A percentile compares a stretch with the other conserved stretches of the same genome.
phyloP scores from a whole-genome alignment of 345 rosid genomes.

The Syzygium jambos region DNA sequence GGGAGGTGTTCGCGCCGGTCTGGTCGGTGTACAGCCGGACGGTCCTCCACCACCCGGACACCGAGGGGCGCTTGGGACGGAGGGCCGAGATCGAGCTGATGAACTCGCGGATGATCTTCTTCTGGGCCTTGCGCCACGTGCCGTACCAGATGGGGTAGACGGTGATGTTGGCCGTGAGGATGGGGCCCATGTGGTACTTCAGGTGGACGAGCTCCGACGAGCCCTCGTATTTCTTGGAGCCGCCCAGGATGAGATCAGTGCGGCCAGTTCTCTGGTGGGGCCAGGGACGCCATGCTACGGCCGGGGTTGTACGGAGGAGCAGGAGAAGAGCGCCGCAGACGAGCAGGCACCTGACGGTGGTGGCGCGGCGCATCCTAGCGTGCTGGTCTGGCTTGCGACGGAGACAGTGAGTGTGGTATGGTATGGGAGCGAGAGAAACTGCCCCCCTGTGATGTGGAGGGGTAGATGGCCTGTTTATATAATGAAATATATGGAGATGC shows the following conservation, averaged over 20 bases:
- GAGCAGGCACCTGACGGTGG: constrained; percentile 31
- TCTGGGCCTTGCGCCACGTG: constrained; percentile 68
- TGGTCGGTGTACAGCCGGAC: constrained; percentile 91
- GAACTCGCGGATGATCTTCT: constrained; percentile 87
- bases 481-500: background rate
- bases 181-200: constrained; percentile 96
- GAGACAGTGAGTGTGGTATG: background rate
- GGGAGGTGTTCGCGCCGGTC: constrained; percentile 65
- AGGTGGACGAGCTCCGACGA: constrained; percentile 85
- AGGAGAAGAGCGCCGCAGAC: constrained; percentile 20
- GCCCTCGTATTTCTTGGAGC: constrained; percentile 83
- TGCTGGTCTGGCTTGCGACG: constrained; percentile 18
- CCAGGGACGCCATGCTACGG: constrained; percentile 74
- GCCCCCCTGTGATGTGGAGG: background rate
- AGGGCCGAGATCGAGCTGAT: constrained; percentile 69
- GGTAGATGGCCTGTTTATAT: background rate
- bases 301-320: constrained; percentile 13
- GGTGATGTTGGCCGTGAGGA: constrained; percentile 77
- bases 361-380: constrained; percentile 2
- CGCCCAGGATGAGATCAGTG: constrained; percentile 41
- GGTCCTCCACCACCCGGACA: constrained; percentile 93
- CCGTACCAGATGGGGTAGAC: constrained; percentile 96
- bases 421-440: background rate
- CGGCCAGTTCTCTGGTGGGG: constrained; percentile 35
- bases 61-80: constrained; percentile 50